Evolutionary conservation across 225 moss, liverwort and hornwort genomes (phyloP).

Genomic region (Marchantia paleacea): DNA sequence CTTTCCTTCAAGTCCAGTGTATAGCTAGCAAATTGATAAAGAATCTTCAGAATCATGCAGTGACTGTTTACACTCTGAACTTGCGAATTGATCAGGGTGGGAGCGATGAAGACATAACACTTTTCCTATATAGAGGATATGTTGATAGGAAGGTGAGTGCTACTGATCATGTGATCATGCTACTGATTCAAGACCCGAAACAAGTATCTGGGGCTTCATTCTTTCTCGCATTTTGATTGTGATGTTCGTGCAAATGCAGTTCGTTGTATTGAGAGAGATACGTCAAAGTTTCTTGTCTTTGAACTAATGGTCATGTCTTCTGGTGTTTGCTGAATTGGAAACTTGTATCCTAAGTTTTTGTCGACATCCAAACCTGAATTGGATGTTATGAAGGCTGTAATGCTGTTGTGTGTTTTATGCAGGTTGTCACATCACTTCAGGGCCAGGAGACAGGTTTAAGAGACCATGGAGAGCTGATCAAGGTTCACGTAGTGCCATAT

Average conservation of each 20-base stretch:
- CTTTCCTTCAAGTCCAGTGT: no score
- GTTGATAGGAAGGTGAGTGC: conserved; percentile 60
- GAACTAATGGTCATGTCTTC: neutral
- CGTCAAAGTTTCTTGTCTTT: neutral
- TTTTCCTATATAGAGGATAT: conserved; percentile 67
- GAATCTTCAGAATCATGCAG: neutral
- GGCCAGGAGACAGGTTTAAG: conserved; percentile 77
- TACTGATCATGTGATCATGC: neutral
- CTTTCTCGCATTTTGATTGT: no score
- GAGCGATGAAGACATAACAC: conserved; percentile 92
- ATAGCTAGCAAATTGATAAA: neutral
- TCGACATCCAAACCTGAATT: neutral
- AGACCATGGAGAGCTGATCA: conserved; percentile 78
- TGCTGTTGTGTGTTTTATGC: neutral
- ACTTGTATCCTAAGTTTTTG: neutral
- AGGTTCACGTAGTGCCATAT: conserved; percentile 74
- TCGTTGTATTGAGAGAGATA: neutral
- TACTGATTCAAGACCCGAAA: neutral
- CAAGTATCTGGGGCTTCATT: neutral
- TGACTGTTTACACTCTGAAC: neutral
- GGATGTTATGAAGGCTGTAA: neutral
- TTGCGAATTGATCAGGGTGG: conserved; percentile 62
- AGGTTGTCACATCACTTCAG: conserved; percentile 69
- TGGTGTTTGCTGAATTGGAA: neutral
- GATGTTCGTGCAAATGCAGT: neutral